A percentile compares a stretch with the other conserved stretches of the same genome.
These are phyloP conservation scores for Datisca glomerata DNA, from an alignment of 306 rosid species.

Conservation along the genomic window DNA sequence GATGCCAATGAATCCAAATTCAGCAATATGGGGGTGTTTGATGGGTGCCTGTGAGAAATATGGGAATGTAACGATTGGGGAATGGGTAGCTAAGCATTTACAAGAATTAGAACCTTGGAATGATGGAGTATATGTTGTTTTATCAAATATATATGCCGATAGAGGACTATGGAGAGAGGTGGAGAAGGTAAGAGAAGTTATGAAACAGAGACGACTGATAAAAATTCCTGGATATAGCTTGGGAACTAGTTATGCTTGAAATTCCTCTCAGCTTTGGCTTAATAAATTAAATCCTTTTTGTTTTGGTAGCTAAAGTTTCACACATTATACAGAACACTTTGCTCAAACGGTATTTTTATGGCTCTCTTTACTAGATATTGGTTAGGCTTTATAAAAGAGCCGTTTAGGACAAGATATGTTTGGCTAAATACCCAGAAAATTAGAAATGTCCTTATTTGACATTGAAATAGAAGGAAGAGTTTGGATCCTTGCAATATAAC, in stretches of 20 bases:
- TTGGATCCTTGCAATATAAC: no score
- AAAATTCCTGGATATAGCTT: constrained; percentile 69
- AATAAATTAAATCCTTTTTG: no score
- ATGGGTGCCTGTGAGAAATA: constrained; percentile 77
- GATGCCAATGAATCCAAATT: constrained; percentile 71
- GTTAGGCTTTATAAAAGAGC: no score
- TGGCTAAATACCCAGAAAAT: no score
- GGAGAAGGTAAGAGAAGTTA: constrained; percentile 41
- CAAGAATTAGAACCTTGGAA: constrained; percentile 63
- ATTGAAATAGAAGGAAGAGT: no score
- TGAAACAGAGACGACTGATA: constrained; percentile 37
- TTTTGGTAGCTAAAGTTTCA: no score
- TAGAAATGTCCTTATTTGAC: no score
- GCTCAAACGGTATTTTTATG: no score
- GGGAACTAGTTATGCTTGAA: constrained; percentile 33
- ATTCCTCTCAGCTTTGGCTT: no score
- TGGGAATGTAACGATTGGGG: constrained; percentile 64
- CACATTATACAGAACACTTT: no score
- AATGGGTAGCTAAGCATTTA: constrained; percentile 68
- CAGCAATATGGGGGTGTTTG: constrained; percentile 63
- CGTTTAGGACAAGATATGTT: no score
- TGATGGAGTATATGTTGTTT: constrained; percentile 61
- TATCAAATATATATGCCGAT: constrained; percentile 60
- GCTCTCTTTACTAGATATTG: no score
- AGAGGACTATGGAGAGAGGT: constrained; percentile 63